Evolutionary conservation across 345 rosid species (phyloP).

Genomic region (Eucalyptus brandiana): DNA sequence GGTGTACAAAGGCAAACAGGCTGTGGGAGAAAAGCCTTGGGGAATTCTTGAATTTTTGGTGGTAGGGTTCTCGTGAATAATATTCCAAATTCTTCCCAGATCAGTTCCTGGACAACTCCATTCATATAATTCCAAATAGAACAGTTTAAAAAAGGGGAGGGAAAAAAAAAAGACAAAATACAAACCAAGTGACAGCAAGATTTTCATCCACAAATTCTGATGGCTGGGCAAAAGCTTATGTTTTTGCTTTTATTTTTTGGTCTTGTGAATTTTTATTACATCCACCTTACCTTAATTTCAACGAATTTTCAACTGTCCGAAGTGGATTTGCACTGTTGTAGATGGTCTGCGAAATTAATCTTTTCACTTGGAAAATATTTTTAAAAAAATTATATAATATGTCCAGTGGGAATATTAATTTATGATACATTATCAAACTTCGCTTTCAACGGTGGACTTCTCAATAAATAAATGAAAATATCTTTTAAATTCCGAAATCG

Average conservation of each 20-base stretch:
- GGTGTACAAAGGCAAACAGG: not conserved
- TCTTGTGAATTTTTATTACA: not conserved
- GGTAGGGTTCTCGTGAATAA: not conserved
- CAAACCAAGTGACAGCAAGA: not conserved
- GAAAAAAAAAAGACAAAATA: not conserved
- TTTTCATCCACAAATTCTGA: not conserved
- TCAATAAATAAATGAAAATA: not conserved
- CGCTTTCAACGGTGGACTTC: not conserved
- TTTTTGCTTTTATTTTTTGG: not conserved
- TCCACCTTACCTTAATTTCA: not conserved
- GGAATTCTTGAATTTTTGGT: not conserved
- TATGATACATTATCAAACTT: not conserved
- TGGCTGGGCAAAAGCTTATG: not conserved
- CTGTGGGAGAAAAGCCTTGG: not conserved
- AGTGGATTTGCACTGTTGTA: not conserved
- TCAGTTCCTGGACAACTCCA: not conserved
- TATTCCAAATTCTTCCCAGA: not conserved
- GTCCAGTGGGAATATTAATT: not conserved
- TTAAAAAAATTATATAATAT: not conserved
- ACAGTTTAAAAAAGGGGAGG: not conserved
- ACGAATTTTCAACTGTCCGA: not conserved
- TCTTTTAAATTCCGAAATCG: not conserved
- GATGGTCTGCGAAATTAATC: not conserved
- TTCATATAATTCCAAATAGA: not conserved
- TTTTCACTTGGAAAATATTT: not conserved